Conservation (phyloP, 225 moss, liverwort and hornwort species). For the Thuidium tamariscinum region DNA sequence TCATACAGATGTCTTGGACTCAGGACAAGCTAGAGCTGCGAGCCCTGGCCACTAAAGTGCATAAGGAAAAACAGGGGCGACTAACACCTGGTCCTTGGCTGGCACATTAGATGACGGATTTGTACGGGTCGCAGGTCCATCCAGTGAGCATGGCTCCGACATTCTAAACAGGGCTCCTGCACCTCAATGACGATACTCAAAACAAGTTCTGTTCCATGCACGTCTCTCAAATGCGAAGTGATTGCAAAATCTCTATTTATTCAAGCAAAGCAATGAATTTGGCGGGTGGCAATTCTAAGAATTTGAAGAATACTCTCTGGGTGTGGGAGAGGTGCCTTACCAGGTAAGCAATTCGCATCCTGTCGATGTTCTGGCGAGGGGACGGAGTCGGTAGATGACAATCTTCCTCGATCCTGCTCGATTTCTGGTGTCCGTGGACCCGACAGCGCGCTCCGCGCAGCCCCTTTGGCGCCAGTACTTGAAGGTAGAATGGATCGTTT, state of each 20-base stretch:
- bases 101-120: neutral
- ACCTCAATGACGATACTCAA: neutral
- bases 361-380: neutral
- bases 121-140: neutral
- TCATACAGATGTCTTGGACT: neutral
- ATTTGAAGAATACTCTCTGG: neutral
- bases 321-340: neutral
- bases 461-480: neutral
- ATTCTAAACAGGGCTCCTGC: slow-evolving; percentile 4
- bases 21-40: neutral
- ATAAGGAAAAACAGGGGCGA: neutral
- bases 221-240: neutral
- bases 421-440: slow-evolving; percentile 23
- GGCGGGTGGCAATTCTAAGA: neutral
- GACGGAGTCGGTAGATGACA: slow-evolving; percentile 15
- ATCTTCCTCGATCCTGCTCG: slow-evolving; percentile 9
- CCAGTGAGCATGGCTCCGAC: neutral
- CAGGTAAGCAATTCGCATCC: neutral
- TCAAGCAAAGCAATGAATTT: neutral
- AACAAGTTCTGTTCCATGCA: neutral
- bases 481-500: neutral
- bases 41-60: neutral
- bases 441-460: neutral
- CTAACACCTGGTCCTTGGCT: neutral
- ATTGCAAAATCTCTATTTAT: neutral